phyloP scores from a whole-genome alignment of 176 grass and related monocot genomes.

The Zoysia pacifica region DNA sequence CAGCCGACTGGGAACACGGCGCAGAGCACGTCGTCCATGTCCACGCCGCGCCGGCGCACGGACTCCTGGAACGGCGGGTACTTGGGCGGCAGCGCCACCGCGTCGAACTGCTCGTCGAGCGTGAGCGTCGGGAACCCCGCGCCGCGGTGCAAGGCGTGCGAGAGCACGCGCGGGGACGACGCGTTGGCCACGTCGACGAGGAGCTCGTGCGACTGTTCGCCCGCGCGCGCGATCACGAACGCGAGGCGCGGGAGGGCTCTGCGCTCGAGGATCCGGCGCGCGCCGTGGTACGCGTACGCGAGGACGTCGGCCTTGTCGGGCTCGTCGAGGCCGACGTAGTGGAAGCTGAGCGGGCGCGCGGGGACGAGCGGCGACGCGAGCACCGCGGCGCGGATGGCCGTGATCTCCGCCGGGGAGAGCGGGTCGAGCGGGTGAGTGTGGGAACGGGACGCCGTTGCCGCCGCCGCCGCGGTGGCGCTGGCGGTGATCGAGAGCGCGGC shows the following conservation, averaged over 20 bases:
- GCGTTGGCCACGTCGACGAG: not conserved
- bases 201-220: not conserved
- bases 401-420: not conserved
- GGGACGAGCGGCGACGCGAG: not conserved
- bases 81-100: not conserved
- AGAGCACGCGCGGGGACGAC: not conserved
- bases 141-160: not conserved
- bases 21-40: constrained; percentile 5
- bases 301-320: constrained; percentile 60
- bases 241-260: not conserved
- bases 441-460: not conserved
- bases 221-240: not conserved
- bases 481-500: not conserved
- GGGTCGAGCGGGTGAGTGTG: not conserved
- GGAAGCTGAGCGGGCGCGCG: constrained; percentile 38
- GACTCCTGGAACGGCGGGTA: not conserved
- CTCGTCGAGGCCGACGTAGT: constrained; percentile 90
- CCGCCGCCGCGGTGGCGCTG: not conserved
- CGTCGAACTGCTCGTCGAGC: not conserved
- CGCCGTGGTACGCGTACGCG: constrained; percentile 38
- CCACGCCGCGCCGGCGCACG: not conserved
- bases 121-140: not conserved
- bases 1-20: constrained; percentile 46
- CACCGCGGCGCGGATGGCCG: not conserved
- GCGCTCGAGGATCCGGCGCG: not conserved